These are phyloP conservation scores for Candida sp. DNA, from an alignment of 1,139 yeast species.

Conservation along the genomic window DNA sequence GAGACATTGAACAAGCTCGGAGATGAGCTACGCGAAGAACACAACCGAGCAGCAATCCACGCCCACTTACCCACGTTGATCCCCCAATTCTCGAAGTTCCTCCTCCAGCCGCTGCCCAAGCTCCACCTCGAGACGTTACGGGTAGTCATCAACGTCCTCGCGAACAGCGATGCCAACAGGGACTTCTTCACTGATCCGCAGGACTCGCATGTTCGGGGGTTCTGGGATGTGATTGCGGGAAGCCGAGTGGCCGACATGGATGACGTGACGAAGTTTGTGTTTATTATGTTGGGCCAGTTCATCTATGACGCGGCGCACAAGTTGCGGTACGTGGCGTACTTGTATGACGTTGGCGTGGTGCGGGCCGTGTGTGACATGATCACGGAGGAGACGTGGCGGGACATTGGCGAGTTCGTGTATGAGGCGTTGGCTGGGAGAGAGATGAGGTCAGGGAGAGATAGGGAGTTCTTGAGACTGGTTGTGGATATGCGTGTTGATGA, in stretches of 20 bases:
- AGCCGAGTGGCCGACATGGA: constrained; percentile 4
- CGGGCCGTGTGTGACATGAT: constrained; percentile 4
- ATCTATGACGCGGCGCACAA: constrained; percentile 29
- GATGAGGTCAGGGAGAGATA: constrained; percentile 5
- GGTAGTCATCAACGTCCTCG: constrained; percentile 38
- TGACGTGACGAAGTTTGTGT: constrained; percentile 7
- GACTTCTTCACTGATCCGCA: constrained; percentile 18
- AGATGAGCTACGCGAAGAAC: constrained; percentile 30
- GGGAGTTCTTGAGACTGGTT: constrained; percentile 4
- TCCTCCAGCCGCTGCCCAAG: constrained; percentile 4
- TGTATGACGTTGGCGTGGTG: constrained; percentile 5
- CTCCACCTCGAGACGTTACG: constrained; percentile 24
- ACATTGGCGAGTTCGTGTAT: constrained; percentile 10
- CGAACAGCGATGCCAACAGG: constrained; percentile 41
- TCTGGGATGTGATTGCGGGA: constrained; percentile 23
- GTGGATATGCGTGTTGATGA: constrained; percentile 7
- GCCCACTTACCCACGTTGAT: constrained; percentile 12
- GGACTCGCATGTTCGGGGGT: constrained; percentile 13
- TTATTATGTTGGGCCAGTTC: constrained; percentile 38
- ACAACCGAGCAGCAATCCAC: constrained; percentile 18
- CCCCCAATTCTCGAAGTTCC: constrained; percentile 12
- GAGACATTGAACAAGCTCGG: constrained; percentile 23
- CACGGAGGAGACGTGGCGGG: constrained; percentile 3
- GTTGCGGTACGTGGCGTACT: constrained; percentile 10
- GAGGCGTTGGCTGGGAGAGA: constrained; percentile 6